A percentile compares a stretch with the other conserved stretches of the same genome.
phyloP scores from a whole-genome alignment of 352 stramenopile species.

The Globisporangium cylindrosporum region DNA sequence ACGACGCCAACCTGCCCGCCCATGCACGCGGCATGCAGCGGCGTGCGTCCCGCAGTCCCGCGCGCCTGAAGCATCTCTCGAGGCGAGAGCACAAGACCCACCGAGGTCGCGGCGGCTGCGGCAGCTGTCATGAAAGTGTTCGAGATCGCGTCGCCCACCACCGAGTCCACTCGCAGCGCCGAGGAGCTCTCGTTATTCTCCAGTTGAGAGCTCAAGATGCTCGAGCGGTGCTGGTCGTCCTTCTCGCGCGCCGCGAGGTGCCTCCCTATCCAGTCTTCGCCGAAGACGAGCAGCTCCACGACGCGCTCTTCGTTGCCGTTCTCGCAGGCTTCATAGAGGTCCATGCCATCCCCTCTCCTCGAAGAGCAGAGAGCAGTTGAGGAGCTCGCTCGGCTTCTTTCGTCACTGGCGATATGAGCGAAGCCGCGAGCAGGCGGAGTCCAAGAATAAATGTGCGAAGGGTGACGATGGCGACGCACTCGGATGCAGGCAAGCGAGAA shows the following conservation, averaged over 20 bases:
- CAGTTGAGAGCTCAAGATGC: slow-evolving; percentile 8
- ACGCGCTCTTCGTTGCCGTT: slow-evolving; percentile 84
- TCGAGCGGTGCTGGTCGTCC: neutral
- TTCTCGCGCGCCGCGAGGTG: neutral
- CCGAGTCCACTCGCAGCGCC: neutral
- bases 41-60: slow-evolving; percentile 53
- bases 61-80: slow-evolving; percentile 29
- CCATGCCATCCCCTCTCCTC: slow-evolving; percentile 35
- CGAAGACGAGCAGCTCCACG: slow-evolving; percentile 63
- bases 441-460: neutral
- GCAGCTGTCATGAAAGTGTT: slow-evolving; percentile 1
- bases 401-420: neutral
- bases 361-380: neutral
- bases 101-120: neutral
- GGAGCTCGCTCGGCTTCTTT: neutral
- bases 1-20: slow-evolving; percentile 62
- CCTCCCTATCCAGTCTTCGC: slow-evolving; percentile 21
- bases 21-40: slow-evolving; percentile 65
- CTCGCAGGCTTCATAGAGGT: slow-evolving; percentile 77
- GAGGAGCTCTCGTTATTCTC: slow-evolving; percentile 5
- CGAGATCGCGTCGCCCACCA: slow-evolving; percentile 1
- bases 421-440: neutral
- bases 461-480: neutral
- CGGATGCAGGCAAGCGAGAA: neutral
- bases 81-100: slow-evolving; percentile 15